Conservation (phyloP, 1,139 yeast species). For the Diutina mesorugosa region DNA sequence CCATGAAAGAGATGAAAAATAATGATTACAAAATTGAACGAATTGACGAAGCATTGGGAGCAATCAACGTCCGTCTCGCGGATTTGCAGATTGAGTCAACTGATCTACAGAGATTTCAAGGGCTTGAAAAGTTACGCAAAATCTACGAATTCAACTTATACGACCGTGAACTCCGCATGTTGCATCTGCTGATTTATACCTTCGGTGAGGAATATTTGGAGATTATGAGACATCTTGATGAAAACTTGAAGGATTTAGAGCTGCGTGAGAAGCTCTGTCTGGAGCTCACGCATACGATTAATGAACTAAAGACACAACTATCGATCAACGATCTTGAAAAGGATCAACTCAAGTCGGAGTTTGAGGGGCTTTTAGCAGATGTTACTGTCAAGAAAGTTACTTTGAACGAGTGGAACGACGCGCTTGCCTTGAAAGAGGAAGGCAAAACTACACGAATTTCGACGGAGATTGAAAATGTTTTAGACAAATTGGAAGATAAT, state of each 20-base stretch:
- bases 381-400: constrained; percentile 30
- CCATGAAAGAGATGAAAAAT: constrained; percentile 65
- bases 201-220: constrained; percentile 49
- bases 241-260: constrained; percentile 31
- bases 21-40: constrained; percentile 60
- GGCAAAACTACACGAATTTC: constrained; percentile 10
- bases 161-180: constrained; percentile 59
- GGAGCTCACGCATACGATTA: constrained; percentile 33
- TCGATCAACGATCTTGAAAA: constrained; percentile 36
- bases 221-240: constrained; percentile 31
- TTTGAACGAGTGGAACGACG: constrained; percentile 17
- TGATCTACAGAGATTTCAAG: constrained; percentile 61
- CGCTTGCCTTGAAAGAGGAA: constrained; percentile 9
- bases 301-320: constrained; percentile 23
- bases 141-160: constrained; percentile 64
- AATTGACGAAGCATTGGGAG: constrained; percentile 60
- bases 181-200: constrained; percentile 46
- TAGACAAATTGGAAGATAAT: constrained; percentile 12
- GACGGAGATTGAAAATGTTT: constrained; percentile 10
- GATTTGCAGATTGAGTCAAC: constrained; percentile 76
- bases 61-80: constrained; percentile 57
- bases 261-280: constrained; percentile 33
- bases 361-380: constrained; percentile 28
- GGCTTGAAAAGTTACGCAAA: constrained; percentile 55
- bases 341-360: constrained; percentile 35